Conservation (phyloP, 495 filamentous ascomycete species). For the Penicillium ucsense region DNA sequence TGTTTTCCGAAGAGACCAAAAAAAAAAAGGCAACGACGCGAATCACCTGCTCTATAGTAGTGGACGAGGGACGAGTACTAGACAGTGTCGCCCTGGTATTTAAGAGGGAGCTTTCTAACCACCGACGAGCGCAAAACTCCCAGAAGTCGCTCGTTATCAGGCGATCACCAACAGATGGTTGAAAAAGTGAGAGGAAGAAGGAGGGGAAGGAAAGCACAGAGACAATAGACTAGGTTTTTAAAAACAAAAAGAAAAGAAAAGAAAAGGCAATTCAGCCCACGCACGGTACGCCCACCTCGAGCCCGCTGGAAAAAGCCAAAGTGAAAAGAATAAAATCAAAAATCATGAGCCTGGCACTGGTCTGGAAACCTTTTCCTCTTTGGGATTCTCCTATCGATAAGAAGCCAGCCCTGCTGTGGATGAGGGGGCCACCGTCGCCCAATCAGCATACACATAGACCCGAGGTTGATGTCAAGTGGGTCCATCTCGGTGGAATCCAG, state of each 20-base stretch:
- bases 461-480: no score
- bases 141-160: slow-evolving; percentile 44
- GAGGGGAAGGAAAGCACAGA: neutral
- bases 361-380: no score
- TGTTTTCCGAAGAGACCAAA: slow-evolving; percentile 4
- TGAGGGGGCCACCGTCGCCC: no score
- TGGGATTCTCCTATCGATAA: no score
- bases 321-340: no score
- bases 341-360: no score
- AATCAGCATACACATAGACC: no score
- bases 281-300: slow-evolving; percentile 10
- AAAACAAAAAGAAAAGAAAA: slow-evolving; percentile 1
- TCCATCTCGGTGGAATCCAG: no score
- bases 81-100: no score
- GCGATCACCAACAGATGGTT: neutral
- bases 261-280: no score
- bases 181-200: slow-evolving; percentile 1
- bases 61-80: no score
- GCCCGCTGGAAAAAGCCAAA: slow-evolving; percentile 2
- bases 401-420: no score
- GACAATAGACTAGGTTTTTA: neutral
- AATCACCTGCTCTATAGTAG: neutral
- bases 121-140: slow-evolving; percentile 49
- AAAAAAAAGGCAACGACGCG: slow-evolving; percentile 6
- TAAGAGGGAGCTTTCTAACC: slow-evolving; percentile 34